Base-by-base conservation (phyloP, 805 yeast species). In the Helenozyma rhizophorensis region DNA sequence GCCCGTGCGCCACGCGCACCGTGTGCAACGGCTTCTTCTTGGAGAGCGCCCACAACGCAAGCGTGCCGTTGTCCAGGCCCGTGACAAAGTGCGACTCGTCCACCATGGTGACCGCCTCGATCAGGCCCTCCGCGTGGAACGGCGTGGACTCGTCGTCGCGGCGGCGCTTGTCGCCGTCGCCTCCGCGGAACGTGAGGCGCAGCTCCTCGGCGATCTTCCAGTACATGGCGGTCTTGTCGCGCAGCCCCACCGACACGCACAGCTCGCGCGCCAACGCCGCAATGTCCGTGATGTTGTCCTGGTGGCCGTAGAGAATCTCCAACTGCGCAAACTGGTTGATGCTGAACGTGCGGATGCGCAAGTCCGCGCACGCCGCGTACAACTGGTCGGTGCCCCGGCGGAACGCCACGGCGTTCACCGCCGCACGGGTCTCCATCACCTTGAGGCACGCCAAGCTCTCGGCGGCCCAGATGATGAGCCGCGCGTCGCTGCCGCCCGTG, bases 121-220 rank as follows among this genome's bases (percentile, higher is more conserved):
- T 80, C 42, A 93, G 79, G 9, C 97, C 97, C 56, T 93, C 97
- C 26, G 76, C 64, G 43, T 66, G 72, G 48, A 75, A 71, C 12
- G 61, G 56, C 23, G 52, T 58, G 13, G 12, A 15, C 28, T 23
- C 14, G 30, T 19, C 23, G 21, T 6, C 12, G 53, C 54, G 19
- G 42, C 53, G 21, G 47, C 43, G 13, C 21, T 33, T 76, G 29
- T 58, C 65, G 11, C 59, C 60, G 51, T 87, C 96, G 37, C 94
- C 95, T 40, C 95, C 96, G 54, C 96, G 75, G 58, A 90, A 90
- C 0, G 96, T 88, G 50, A 93, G 73, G 53, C 97, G 77, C 1
- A 95, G 79, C 62, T 93, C 98, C 50, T 93, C 98, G 16, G 95
- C 78, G 45, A 93, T 87, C 57, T 93, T 93, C 98, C 98, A 93